Conservation (phyloP, 1,139 yeast genomes). For the Blastobotrys apis region DNA sequence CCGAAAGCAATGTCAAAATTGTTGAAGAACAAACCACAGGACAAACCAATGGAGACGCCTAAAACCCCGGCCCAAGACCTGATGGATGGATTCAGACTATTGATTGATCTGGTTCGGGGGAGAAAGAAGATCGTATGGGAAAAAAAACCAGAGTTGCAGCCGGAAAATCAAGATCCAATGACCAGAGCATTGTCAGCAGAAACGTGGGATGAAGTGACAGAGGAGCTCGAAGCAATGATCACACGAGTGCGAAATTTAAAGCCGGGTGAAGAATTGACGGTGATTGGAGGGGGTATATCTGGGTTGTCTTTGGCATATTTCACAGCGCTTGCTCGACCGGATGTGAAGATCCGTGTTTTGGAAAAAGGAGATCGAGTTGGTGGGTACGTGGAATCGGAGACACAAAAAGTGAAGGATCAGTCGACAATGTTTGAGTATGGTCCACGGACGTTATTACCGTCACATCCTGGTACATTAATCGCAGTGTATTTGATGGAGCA, state of each 20-base stretch:
- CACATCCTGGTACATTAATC: conserved; percentile 35
- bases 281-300: conserved; percentile 84
- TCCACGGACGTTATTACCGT: conserved; percentile 41
- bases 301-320: conserved; percentile 80
- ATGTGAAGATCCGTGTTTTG: conserved; percentile 55
- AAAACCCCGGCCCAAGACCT: conserved; percentile 11
- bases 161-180: conserved; percentile 8
- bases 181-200: conserved; percentile 17
- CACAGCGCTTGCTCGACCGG: conserved; percentile 58
- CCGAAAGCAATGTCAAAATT: neutral
- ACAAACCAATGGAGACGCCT: neutral
- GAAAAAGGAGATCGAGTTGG: conserved; percentile 59
- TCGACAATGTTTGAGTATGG: conserved; percentile 37
- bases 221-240: conserved; percentile 27
- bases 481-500: conserved; percentile 38
- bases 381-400: conserved; percentile 68
- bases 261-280: conserved; percentile 28
- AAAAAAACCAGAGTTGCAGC: conserved; percentile 2
- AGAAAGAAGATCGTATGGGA: conserved; percentile 11
- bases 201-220: conserved; percentile 22
- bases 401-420: conserved; percentile 11
- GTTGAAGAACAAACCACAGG: neutral
- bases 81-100: conserved; percentile 11
- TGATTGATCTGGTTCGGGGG: conserved; percentile 10
- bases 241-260: conserved; percentile 29